Evolutionary conservation across 768 basidiomycete genomes (phyloP), one percentile per base, ranked within the genome.

Genomic region (Tulasnella sp.): DNA sequence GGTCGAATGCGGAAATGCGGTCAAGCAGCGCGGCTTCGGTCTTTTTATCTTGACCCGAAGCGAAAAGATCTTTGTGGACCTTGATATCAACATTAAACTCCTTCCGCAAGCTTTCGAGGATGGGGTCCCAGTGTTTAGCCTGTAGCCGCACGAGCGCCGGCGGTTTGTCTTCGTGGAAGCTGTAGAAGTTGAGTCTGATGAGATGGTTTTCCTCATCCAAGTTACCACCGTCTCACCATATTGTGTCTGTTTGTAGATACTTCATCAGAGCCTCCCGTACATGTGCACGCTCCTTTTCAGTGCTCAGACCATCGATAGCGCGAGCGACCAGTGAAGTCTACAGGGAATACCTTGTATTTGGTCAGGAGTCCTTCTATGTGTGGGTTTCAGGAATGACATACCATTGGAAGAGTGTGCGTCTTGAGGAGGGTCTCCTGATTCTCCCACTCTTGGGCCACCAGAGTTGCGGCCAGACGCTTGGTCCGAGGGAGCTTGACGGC

Each of bases 361-460:
- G 30, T 48, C n/a, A 23, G 26, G 8, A 24, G 9, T 23, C n/a
- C 23, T 52, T 10, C 29, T 10, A 5, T 4, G 9, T 23, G 23
- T 9, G 23, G 23, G n/a, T n/a, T n/a, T 59, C 45, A 49, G 47
- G 17, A 43, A 3, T 2, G 68, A 66, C 72, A 55, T 27, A 96
- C 95, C 80, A 96, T 81, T 15, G 96, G 93, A 24, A 99, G 73
- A 1, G 92, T 86, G 70, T 95, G 89, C 24, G 86, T 86, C 71
- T 94, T 97, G 63, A 97, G 69, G 1, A 94, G 67, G 4, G 75
- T 84, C 60, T 83, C 83, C 72, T 97, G 95, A 67, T 85, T 87
- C 67, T 99, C 93, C 96, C 96, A 99, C 74, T 99, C 96, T 58
- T 87, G 79, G 19, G 93, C 96, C 66, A 98, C 83, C 59, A 96